These are phyloP conservation scores for Tuctoria greenei DNA, from an alignment of 176 grass and related monocot species.

Conservation along the genomic window DNA sequence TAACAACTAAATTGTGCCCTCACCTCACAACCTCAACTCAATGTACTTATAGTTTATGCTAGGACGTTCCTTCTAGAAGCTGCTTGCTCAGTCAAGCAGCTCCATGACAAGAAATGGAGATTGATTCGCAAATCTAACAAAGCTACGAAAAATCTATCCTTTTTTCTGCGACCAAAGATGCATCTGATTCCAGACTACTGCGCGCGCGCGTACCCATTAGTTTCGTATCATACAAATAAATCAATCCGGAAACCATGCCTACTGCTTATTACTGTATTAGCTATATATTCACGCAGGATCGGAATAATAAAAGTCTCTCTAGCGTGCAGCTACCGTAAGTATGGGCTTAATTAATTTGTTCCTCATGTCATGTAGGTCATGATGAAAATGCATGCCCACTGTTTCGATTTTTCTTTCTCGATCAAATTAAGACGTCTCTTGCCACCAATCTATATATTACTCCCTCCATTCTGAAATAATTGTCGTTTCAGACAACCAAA, in stretches of 20 bases:
- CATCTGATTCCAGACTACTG: slow-evolving; percentile 53
- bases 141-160: slow-evolving; percentile 31
- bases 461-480: too few relatives aligned
- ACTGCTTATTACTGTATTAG: neutral
- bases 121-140: slow-evolving; percentile 49
- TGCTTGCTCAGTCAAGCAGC: neutral
- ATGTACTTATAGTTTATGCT: neutral
- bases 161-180: slow-evolving; percentile 22
- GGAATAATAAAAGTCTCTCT: slow-evolving; percentile 9
- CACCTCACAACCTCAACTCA: too few relatives aligned
- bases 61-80: slow-evolving; percentile 26
- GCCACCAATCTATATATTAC: too few relatives aligned
- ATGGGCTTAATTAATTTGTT: neutral
- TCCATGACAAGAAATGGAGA: neutral
- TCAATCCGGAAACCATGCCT: slow-evolving; percentile 40
- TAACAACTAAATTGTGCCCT: too few relatives aligned
- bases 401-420: neutral
- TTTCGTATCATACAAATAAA: slow-evolving; percentile 15
- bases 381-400: neutral
- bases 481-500: too few relatives aligned
- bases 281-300: slow-evolving; percentile 9
- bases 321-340: neutral
- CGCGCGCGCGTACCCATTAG: neutral
- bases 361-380: neutral
- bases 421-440: too few relatives aligned